phyloP scores from a whole-genome alignment of 1,284 basidiomycete genomes.

The Marasmius tenuissimus region DNA sequence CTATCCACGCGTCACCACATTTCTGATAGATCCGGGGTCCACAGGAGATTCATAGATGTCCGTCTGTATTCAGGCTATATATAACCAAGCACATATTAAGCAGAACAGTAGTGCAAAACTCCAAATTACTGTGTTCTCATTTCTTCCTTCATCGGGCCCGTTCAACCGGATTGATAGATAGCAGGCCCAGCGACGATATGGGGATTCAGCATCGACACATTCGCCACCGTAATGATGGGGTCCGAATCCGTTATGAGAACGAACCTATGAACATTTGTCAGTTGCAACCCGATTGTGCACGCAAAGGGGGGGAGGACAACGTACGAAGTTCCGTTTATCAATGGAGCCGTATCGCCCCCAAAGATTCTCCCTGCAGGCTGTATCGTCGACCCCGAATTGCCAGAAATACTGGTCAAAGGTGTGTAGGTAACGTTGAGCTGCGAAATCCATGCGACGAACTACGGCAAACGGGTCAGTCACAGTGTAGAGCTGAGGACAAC shows the following conservation, averaged over 20 bases:
- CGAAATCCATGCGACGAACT: conserved; percentile 50
- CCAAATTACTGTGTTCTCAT: too few relatives aligned
- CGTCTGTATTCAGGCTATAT: too few relatives aligned
- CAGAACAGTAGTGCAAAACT: too few relatives aligned
- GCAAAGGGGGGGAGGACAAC: conserved; percentile 10
- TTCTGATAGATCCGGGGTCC: too few relatives aligned
- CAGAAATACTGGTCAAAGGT: conserved; percentile 26
- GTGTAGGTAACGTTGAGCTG: conserved; percentile 63
- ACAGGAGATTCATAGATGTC: too few relatives aligned
- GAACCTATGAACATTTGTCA: too few relatives aligned
- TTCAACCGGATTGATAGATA: conserved; percentile 46
- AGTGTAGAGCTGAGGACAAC: not conserved
- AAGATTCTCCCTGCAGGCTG: conserved; percentile 52
- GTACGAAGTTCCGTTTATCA: conserved; percentile 51
- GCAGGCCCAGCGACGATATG: conserved; percentile 63
- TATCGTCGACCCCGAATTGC: conserved; percentile 42
- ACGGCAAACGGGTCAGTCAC: not conserved
- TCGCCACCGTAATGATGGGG: conserved; percentile 55
- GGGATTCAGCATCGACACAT: conserved; percentile 50
- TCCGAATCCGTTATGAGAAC: too few relatives aligned
- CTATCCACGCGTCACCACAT: too few relatives aligned
- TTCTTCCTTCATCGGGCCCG: too few relatives aligned
- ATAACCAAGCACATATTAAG: too few relatives aligned
- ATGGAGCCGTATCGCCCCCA: conserved; percentile 31
- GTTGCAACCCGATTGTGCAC: too few relatives aligned